These are phyloP conservation scores for Escovopsis sp. DNA, from an alignment of 2,329 filamentous ascomycete species.

Conservation along the genomic window DNA sequence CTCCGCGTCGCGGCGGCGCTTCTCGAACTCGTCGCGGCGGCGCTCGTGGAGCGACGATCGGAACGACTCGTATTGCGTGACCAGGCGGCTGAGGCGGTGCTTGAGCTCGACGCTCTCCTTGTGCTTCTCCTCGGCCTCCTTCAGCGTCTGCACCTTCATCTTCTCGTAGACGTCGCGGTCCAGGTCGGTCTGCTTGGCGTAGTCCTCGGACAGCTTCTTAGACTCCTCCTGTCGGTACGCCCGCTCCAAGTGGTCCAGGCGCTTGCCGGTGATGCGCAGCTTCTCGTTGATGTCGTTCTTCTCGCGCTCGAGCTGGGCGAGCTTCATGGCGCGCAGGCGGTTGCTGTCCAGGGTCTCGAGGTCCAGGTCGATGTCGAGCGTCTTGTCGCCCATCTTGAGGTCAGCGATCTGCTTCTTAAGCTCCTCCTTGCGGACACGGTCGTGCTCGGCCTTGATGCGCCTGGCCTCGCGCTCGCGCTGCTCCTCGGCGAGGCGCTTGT, in stretches of 20 bases:
- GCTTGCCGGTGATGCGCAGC: conserved; percentile 82
- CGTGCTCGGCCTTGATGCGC: conserved; percentile 72
- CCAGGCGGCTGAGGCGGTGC: conserved; percentile 74
- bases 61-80: conserved; percentile 75
- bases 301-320: conserved; percentile 90
- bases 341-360: conserved; percentile 79
- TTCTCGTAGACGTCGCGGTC: conserved; percentile 72
- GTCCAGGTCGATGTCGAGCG: conserved; percentile 60
- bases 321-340: conserved; percentile 83
- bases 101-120: conserved; percentile 86
- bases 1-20: conserved; percentile 80
- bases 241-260: conserved; percentile 92
- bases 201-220: conserved; percentile 81
- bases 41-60: conserved; percentile 69
- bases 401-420: conserved; percentile 86
- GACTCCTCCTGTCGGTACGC: conserved; percentile 91
- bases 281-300: conserved; percentile 93
- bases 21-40: conserved; percentile 91
- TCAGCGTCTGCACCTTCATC: conserved; percentile 61
- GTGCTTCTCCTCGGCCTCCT: conserved; percentile 76
- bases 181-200: conserved; percentile 62
- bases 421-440: conserved; percentile 83
- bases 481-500: conserved; percentile 78
- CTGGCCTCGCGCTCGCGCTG: conserved; percentile 81
- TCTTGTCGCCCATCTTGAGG: conserved; percentile 76